Evolutionary conservation across 2,329 filamentous ascomycete genomes (phyloP).

Genomic region (Lachnellula suecica): DNA sequence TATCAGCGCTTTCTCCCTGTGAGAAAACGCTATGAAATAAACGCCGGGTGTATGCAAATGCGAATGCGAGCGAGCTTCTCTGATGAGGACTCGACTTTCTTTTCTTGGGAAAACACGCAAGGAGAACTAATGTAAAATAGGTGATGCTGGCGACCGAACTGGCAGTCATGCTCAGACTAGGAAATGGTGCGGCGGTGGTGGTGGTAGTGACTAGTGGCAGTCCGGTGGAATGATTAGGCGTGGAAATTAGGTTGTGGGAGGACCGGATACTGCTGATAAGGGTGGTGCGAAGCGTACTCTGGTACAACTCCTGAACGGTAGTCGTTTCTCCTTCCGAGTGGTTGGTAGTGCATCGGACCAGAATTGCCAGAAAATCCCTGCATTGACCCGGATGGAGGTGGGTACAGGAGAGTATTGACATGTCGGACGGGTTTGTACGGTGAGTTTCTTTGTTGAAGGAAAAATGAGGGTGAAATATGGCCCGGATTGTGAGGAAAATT

Average conservation of each 20-base stretch:
- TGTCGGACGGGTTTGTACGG: slow-evolving; percentile 89
- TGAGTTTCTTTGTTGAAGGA: slow-evolving; percentile 83
- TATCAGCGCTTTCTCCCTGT: slow-evolving; percentile 16
- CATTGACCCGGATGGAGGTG: slow-evolving; percentile 76
- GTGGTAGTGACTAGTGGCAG: neutral
- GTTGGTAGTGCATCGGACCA: slow-evolving; percentile 78
- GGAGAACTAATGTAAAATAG: slow-evolving; percentile 8
- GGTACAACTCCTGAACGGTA: slow-evolving; percentile 71
- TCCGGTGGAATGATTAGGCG: slow-evolving; percentile 23
- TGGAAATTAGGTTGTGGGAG: slow-evolving; percentile 35
- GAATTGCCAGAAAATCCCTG: slow-evolving; percentile 69
- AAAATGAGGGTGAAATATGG: slow-evolving; percentile 73
- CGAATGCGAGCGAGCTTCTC: slow-evolving; percentile 20
- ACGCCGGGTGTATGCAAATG: slow-evolving; percentile 12
- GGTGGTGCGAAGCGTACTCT: slow-evolving; percentile 41
- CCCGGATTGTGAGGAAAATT: slow-evolving; percentile 45
- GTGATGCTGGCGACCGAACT: neutral
- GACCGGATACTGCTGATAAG: slow-evolving; percentile 27
- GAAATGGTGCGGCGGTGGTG: neutral
- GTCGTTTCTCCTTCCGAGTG: slow-evolving; percentile 67
- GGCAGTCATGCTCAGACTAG: neutral
- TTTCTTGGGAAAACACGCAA: too few species aligned
- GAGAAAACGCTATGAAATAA: slow-evolving; percentile 19
- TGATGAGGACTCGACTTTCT: slow-evolving; percentile 16
- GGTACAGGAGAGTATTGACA: slow-evolving; percentile 88